Evolutionary conservation across 202 grass and related monocot genomes (phyloP).

Genomic region (Alloteropsis angusta): DNA sequence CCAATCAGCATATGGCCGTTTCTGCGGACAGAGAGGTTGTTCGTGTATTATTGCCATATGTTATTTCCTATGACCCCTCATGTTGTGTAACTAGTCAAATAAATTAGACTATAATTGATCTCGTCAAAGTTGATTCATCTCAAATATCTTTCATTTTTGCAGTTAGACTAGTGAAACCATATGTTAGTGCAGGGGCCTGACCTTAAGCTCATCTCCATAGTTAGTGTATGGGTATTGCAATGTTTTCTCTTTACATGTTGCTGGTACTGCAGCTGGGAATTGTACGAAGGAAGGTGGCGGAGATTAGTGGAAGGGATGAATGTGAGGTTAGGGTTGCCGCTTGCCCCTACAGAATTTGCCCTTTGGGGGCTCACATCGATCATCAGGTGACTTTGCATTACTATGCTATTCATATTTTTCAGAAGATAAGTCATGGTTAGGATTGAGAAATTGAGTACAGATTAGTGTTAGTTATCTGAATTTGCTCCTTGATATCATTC

Average conservation of each 20-base stretch:
- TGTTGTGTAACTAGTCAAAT: not conserved
- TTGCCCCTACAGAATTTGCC: conserved; percentile 95
- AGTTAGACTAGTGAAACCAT: not conserved
- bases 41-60: not conserved
- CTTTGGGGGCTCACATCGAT: conserved; percentile 84
- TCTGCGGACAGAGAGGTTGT: not conserved
- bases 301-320: conserved; percentile 48
- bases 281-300: conserved; percentile 56
- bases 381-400: conserved; percentile 56
- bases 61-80: not conserved
- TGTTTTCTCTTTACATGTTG: not conserved
- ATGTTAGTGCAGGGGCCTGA: not conserved
- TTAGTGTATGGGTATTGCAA: not conserved
- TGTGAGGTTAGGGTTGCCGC: conserved; percentile 57
- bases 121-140: not conserved
- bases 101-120: not conserved
- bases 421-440: not conserved
- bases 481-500: not conserved
- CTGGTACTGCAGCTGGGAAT: conserved; percentile 40
- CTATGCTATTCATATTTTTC: not conserved
- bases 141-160: not conserved
- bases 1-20: not conserved
- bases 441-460: not conserved
- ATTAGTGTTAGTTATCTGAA: not conserved
- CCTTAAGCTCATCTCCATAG: not conserved